These are phyloP conservation scores for Pleurotus platypus DNA, from an alignment of 768 basidiomycete genomes.

Conservation along the genomic window DNA sequence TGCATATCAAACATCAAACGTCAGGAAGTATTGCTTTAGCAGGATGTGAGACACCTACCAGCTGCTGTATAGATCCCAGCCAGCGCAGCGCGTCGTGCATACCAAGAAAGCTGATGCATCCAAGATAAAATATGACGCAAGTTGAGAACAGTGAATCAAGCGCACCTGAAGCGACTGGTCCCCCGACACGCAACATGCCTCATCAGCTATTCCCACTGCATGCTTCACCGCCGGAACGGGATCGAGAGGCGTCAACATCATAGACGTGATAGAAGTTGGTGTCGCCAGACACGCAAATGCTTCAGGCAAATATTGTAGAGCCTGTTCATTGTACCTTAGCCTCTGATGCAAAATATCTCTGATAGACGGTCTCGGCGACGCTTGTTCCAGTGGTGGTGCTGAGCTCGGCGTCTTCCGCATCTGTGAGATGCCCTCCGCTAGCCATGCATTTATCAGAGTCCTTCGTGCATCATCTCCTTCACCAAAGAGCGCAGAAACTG, in stretches of 20 bases:
- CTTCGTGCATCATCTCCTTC: constrained; percentile 60
- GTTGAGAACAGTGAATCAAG: constrained; percentile 5
- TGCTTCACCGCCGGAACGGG: constrained; percentile 60
- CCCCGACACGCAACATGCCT: constrained; percentile 58
- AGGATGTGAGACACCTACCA: constrained; percentile 32
- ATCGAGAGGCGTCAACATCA: constrained; percentile 49
- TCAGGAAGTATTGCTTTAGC: background rate
- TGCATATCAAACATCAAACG: constrained; percentile 18
- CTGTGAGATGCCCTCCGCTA: constrained; percentile 55
- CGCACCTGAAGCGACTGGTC: constrained; percentile 59
- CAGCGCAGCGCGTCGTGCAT: constrained; percentile 60
- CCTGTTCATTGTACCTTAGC: constrained; percentile 64
- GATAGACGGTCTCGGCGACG: constrained; percentile 26
- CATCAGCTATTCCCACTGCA: constrained; percentile 58
- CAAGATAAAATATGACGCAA: background rate
- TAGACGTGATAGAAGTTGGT: constrained; percentile 26
- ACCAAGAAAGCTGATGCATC: constrained; percentile 61
- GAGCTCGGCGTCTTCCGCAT: constrained; percentile 33
- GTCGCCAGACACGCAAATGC: constrained; percentile 70
- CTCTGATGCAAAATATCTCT: constrained; percentile 52
- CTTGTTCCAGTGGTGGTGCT: background rate
- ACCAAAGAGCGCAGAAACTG: constrained; percentile 74
- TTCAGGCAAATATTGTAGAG: constrained; percentile 66
- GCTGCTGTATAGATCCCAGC: constrained; percentile 71
- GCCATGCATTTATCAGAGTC: constrained; percentile 69